Conservation (phyloP, 441 rosid genomes). For the Populus hybrid region DNA sequence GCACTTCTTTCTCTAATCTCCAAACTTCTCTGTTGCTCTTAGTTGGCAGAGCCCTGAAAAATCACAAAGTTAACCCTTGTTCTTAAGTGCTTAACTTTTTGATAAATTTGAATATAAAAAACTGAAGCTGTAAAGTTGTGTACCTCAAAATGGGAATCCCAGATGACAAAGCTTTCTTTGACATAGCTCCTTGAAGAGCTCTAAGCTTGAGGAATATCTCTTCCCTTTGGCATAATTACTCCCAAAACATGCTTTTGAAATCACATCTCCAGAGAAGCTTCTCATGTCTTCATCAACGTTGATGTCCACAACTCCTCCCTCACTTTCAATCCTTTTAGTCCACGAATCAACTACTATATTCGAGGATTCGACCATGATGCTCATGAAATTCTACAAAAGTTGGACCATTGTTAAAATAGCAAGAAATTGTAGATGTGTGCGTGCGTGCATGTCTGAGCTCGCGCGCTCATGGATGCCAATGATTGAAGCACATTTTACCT, state of each 20-base stretch:
- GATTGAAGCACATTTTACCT: constrained; percentile 23
- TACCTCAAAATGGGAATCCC: constrained; percentile 46
- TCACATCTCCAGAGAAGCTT: constrained; percentile 52
- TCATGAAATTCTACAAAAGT: constrained; percentile 34
- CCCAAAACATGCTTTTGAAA: constrained; percentile 56
- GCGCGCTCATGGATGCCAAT: too few relatives aligned
- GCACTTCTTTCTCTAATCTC: constrained; percentile 42
- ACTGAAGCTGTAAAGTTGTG: background rate
- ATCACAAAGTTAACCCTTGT: background rate
- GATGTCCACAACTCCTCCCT: constrained; percentile 35
- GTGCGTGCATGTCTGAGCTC: background rate
- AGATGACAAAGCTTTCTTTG: constrained; percentile 30
- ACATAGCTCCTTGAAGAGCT: constrained; percentile 40
- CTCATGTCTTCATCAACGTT: constrained; percentile 36
- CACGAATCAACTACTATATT: constrained; percentile 31
- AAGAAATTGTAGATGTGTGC: background rate
- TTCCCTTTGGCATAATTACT: constrained; percentile 43
- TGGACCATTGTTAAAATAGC: too few relatives aligned
- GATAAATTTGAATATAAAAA: background rate
- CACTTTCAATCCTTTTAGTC: constrained; percentile 30
- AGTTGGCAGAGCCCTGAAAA: constrained; percentile 31
- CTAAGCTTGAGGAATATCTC: constrained; percentile 42
- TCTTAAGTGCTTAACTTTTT: too few relatives aligned
- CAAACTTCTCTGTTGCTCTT: constrained; percentile 40
- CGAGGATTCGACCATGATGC: constrained; percentile 34